Base-by-base conservation (phyloP, 306 rosid genomes). In the Acacia confusa region DNA sequence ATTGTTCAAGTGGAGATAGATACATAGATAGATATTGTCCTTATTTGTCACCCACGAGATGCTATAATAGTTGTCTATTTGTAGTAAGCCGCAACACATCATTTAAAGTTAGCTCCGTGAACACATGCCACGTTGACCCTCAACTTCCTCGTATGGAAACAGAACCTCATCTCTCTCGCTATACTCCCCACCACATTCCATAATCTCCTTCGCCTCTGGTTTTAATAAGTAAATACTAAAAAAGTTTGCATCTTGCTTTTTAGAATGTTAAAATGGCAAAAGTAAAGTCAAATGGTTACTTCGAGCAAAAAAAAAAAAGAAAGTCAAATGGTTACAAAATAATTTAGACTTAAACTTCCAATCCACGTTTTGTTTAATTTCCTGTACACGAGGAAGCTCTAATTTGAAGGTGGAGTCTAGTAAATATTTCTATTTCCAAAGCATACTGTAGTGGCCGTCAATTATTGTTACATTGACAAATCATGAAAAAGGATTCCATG, bases 91-190 rank as follows among this genome's bases (percentile, higher is more conserved):
- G 71, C 58, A 57, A 27, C 72, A 66, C 30, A 70, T 79, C 76
- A 78, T 76, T 84, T 36, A 79, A 70, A 61, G 79, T 70, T 67
- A 45, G 58, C 70, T 80, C 32, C 64, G 55, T 53, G 83, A 77
- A 60, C 81, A 50, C 57, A 36, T 74, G 85, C 73, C 80, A 79
- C 68, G 79, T 72, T 71, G 55, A 77, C 76, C 53, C 45, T 12
- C 55, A 73, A 13, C 4, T 47, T 58, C 76, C 36, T 32, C 2
- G 28, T 41, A 70, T 41, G 68, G 79, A 87, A 79, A 71, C 5
- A 32, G 8, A 45, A 78, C 19, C 68, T 78, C 32, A 58, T 72
- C 74, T 61, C 38, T 61, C 68, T 12, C 38, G 2, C 66, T 64
- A 20, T 7, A 15, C 68, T 53, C 10, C 27, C 11, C n/a, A 6